A percentile compares a stretch with the other conserved stretches of the same genome.
These are phyloP conservation scores for Pleomassaria siparia DNA, from an alignment of 2,329 filamentous ascomycete genomes.

Conservation along the genomic window DNA sequence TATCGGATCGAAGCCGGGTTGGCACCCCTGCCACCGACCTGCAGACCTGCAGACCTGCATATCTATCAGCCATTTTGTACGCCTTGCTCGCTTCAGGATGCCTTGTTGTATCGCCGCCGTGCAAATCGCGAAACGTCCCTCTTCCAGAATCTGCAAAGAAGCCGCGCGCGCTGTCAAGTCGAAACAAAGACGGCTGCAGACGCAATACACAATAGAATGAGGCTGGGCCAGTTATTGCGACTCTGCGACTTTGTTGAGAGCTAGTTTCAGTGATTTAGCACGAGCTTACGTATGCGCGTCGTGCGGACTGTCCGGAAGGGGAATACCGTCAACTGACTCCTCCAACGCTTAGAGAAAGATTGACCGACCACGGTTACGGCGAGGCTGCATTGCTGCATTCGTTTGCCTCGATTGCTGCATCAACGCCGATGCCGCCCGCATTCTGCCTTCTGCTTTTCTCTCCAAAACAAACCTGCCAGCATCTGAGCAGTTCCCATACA, in stretches of 20 bases:
- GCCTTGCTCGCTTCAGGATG: constrained; percentile 11
- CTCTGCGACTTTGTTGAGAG: constrained; percentile 14
- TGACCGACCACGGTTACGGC: constrained; percentile 13
- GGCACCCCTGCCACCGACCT: constrained; percentile 1
- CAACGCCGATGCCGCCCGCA: background rate
- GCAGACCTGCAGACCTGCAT: too few species aligned
- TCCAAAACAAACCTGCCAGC: too few species aligned
- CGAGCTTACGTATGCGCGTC: constrained; percentile 18
- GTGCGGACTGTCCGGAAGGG: constrained; percentile 21
- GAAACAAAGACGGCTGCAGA: constrained; percentile 4
- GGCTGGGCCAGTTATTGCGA: background rate
- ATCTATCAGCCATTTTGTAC: background rate
- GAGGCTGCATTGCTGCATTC: background rate
- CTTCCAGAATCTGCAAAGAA: constrained; percentile 19
- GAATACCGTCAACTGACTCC: constrained; percentile 20
- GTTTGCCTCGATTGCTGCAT: background rate
- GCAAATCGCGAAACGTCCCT: constrained; percentile 5
- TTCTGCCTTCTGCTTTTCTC: too few species aligned
- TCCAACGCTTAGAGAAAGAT: constrained; percentile 17
- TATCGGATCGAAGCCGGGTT: constrained; percentile 3
- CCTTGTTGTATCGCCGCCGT: constrained; percentile 4
- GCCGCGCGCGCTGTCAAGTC: constrained; percentile 4
- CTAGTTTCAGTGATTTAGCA: constrained; percentile 13
- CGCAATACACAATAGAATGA: background rate
- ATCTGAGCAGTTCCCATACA: too few species aligned